phyloP scores from a whole-genome alignment of 345 rosid genomes.

The Acer negundo region DNA sequence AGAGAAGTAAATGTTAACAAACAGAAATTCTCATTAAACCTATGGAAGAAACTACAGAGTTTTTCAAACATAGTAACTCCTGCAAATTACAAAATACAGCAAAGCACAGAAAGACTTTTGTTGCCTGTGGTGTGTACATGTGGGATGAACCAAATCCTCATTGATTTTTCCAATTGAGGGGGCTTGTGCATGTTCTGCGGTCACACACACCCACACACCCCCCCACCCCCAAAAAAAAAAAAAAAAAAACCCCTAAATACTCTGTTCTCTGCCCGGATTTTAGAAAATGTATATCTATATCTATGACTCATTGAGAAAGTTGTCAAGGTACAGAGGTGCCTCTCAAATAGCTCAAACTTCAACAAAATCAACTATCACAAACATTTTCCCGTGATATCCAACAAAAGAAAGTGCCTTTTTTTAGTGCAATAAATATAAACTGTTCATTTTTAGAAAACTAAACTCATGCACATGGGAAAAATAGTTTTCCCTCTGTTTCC shows the following conservation, averaged over 20 bases:
- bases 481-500: not conserved
- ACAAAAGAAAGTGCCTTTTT: not conserved
- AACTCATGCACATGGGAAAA: not conserved
- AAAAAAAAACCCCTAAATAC: not conserved
- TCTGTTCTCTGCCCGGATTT: not conserved
- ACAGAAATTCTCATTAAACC: not conserved
- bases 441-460: not conserved
- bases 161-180: not conserved
- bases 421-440: not conserved
- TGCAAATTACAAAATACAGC: not conserved
- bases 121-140: not conserved
- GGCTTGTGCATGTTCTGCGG: not conserved
- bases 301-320: not conserved
- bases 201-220: too few species aligned
- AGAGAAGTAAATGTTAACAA: conserved; percentile 20
- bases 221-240: too few species aligned
- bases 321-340: not conserved
- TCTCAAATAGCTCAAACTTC: not conserved
- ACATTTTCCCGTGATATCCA: not conserved
- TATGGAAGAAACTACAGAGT: not conserved
- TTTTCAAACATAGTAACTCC: not conserved
- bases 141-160: not conserved
- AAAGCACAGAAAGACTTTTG: not conserved
- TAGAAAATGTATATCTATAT: too few species aligned
- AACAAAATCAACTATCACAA: not conserved